These are phyloP conservation scores for Dujonia santamariae DNA, from an alignment of 1,139 yeast genomes.

Conservation along the genomic window DNA sequence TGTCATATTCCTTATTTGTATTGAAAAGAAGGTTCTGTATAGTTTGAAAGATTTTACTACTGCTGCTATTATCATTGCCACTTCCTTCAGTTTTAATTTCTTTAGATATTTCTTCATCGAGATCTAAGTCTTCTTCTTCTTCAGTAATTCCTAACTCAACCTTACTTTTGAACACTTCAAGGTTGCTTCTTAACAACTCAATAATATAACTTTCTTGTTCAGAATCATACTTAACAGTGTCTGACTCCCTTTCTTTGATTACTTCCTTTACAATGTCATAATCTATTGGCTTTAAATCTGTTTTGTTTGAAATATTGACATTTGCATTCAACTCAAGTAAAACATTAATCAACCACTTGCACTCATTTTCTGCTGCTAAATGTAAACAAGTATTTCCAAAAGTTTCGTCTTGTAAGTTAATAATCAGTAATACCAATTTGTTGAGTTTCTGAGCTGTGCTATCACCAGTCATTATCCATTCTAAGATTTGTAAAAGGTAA, in stretches of 20 bases:
- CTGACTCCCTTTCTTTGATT: constrained; percentile 15
- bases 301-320: constrained; percentile 70
- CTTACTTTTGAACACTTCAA: constrained; percentile 32
- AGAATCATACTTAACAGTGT: constrained; percentile 8
- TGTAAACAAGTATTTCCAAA: constrained; percentile 90
- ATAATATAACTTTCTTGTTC: constrained; percentile 27
- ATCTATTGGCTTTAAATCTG: constrained; percentile 83
- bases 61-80: constrained; percentile 1
- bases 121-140: constrained; percentile 12
- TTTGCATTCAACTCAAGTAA: constrained; percentile 87
- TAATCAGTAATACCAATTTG: constrained; percentile 62
- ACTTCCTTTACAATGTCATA: constrained; percentile 61
- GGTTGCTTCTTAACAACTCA: constrained; percentile 33
- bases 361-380: constrained; percentile 86
- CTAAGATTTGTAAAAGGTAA: constrained; percentile 72
- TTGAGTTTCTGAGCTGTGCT: constrained; percentile 54
- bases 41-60: constrained; percentile 29
- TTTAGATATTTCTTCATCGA: background rate
- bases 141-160: constrained; percentile 19
- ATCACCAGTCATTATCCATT: constrained; percentile 60
- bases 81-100: background rate
- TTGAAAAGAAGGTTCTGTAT: constrained; percentile 39
- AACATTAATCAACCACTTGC: constrained; percentile 75
- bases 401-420: constrained; percentile 68
- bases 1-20: constrained; percentile 41